Evolutionary conservation across 306 rosid genomes (phyloP).

Genomic region (Carpinus fangiana): DNA sequence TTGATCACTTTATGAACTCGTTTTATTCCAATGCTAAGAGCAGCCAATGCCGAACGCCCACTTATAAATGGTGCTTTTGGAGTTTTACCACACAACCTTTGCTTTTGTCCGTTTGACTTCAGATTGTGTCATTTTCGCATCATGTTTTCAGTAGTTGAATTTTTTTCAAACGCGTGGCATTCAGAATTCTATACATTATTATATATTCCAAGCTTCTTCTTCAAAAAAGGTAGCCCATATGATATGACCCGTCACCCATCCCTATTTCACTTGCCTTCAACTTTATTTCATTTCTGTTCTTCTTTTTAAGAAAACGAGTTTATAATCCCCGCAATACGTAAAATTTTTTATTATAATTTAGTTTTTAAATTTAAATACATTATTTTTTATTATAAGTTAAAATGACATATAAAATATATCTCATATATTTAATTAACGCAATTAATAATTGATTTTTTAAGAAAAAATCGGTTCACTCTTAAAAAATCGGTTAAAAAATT

Average conservation of each 20-base stretch:
- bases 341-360: too few species aligned
- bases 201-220: constrained; percentile 41
- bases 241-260: not conserved
- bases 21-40: constrained; percentile 30
- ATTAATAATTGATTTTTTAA: too few species aligned
- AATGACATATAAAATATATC: too few species aligned
- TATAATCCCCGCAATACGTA: too few species aligned
- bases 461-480: too few species aligned
- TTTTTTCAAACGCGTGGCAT: constrained; percentile 20
- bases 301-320: not conserved
- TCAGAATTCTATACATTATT: constrained; percentile 17
- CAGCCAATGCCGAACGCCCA: constrained; percentile 7
- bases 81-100: not conserved
- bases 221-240: constrained; percentile 31
- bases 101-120: constrained; percentile 22
- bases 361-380: too few species aligned
- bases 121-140: constrained; percentile 29
- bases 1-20: constrained; percentile 7
- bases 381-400: too few species aligned
- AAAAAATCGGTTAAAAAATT: too few species aligned
- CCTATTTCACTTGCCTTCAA: constrained; percentile 25
- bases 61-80: not conserved
- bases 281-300: constrained; percentile 38
- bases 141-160: constrained; percentile 17
- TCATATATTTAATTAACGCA: too few species aligned